Evolutionary conservation across 371 early-diverging fungal genomes (phyloP), one percentile per base, ranked within the genome.

Genomic region (Zopfochytrium polystomum): DNA sequence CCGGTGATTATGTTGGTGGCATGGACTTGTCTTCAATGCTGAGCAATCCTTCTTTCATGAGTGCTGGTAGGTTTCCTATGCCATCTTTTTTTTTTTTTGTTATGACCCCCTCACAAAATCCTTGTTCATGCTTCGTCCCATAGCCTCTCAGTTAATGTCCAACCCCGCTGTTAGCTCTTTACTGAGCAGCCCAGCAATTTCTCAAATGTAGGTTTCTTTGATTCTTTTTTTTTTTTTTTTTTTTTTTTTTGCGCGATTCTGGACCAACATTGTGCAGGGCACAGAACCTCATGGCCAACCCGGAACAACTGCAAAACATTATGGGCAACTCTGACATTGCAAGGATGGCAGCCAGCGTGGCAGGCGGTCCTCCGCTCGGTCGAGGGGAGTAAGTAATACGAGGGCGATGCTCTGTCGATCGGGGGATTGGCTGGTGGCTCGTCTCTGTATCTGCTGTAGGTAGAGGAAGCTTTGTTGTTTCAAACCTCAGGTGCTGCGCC

Each of bases 41-140:
- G 82, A 89, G 74, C 71, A 93, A 96, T 80, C 96, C 96, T 25
- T 86, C 85, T 26, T 74, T 96, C 64, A 94, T 93, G 93, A 80
- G 75, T 68, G 93, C 94, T 94, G 78, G 62, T 70, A 31, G 56
- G 66, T 44, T 1, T 15, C 15, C 3, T 23, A 11, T 23, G n/a
- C 23, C 5, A 18, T 47, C 22, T 48, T 26, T 59, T 9, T 20
- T 29, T 53, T 5, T 34, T 32, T 30, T 33, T 34, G 18, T 20
- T 62, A 11, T 27, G 26, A 31, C 25, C n/a, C n/a, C n/a, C n/a
- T n/a, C n/a, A n/a, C n/a, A n/a, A n/a, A n/a, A n/a, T n/a, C n/a
- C n/a, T n/a, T n/a, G n/a, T n/a, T 27, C n/a, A 26, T 20, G 15
- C 23, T 4, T 9, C 27, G n/a, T 49, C 31, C 45, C 22, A 9